A percentile compares a stretch with the other conserved stretches of the same genome.
Conservation (phyloP, 1,284 basidiomycete genomes). For the Ustilago crameri region DNA sequence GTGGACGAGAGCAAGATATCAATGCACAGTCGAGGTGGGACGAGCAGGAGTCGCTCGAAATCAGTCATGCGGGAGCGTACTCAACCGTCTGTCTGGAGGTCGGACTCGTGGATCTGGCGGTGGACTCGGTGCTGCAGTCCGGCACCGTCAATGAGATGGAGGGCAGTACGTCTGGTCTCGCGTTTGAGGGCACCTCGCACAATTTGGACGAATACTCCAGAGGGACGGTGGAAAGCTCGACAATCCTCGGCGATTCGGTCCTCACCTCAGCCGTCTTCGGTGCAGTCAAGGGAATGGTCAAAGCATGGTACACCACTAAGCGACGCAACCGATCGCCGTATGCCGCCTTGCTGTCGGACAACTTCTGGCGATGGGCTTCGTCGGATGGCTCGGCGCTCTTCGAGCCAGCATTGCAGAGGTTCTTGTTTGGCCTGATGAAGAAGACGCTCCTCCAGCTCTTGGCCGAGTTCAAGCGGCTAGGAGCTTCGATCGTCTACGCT, state of each 20-base stretch:
- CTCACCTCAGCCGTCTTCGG: constrained; percentile 89
- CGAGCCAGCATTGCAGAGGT: constrained; percentile 91
- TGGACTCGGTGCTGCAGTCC: constrained; percentile 93
- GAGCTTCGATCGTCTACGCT: constrained; percentile 89
- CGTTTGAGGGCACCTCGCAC: constrained; percentile 82
- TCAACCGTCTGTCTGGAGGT: constrained; percentile 93
- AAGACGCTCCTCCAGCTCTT: constrained; percentile 97
- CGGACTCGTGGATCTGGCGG: constrained; percentile 88
- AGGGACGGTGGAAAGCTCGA: constrained; percentile 75
- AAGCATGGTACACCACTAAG: constrained; percentile 88
- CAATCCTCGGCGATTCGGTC: constrained; percentile 83
- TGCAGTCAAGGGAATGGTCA: constrained; percentile 88
- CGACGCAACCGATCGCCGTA: constrained; percentile 75
- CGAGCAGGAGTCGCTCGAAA: constrained; percentile 81
- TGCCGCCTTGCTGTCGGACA: constrained; percentile 74
- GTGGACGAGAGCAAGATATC: constrained; percentile 89
- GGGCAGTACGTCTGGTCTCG: constrained; percentile 79
- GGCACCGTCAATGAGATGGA: constrained; percentile 95
- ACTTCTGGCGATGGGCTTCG: constrained; percentile 98
- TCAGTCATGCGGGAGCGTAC: constrained; percentile 86
- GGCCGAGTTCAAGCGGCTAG: constrained; percentile 94
- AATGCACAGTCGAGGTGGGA: constrained; percentile 70
- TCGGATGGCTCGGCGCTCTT: constrained; percentile 85
- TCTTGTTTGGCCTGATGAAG: constrained; percentile 94
- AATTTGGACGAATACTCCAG: constrained; percentile 90